phyloP scores from a whole-genome alignment of 2,329 filamentous ascomycete species.

The Cercospora sojina region DNA sequence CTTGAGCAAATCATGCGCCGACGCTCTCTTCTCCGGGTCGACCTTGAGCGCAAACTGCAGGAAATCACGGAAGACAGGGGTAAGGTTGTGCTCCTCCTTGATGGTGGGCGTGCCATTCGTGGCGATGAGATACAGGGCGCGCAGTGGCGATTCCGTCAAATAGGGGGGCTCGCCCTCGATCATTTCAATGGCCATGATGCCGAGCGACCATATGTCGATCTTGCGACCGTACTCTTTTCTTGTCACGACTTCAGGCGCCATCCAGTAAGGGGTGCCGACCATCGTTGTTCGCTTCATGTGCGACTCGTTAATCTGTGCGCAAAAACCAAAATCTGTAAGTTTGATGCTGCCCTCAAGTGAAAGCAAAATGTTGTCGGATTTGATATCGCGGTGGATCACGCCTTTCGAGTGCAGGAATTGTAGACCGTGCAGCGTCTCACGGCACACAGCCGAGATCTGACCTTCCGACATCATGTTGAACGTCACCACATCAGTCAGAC shows the following conservation, averaged over 20 bases:
- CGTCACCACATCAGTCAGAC: conserved; percentile 94
- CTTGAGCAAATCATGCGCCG: conserved; percentile 86
- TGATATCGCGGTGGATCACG: conserved; percentile 98
- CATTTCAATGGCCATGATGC: conserved; percentile 99
- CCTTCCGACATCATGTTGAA: conserved; percentile 99
- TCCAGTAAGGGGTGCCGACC: conserved; percentile 99
- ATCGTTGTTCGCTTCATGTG: conserved; percentile 98
- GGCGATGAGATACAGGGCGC: conserved; percentile 92
- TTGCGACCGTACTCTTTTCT: conserved; percentile 97
- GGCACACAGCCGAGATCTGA: conserved; percentile 92
- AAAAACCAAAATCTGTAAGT: conserved; percentile 98
- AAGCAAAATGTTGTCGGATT: conserved; percentile 95
- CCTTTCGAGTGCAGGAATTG: conserved; percentile 97
- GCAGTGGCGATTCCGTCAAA: conserved; percentile 87
- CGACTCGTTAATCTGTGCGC: conserved; percentile 94
- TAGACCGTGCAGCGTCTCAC: conserved; percentile 86
- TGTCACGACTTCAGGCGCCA: conserved; percentile 97
- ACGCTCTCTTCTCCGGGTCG: conserved; percentile 93
- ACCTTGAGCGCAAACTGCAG: conserved; percentile 91
- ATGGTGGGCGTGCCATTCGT: conserved; percentile 94
- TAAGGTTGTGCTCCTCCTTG: conserved; percentile 85
- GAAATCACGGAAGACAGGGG: conserved; percentile 83
- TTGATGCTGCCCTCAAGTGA: conserved; percentile 96
- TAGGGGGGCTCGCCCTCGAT: conserved; percentile 98
- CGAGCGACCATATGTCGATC: conserved; percentile 97